Evolutionary conservation across 371 early-diverging fungal species (phyloP), one percentile per base, ranked within the genome.

Genomic region (Choanephora cucurbitarum): DNA sequence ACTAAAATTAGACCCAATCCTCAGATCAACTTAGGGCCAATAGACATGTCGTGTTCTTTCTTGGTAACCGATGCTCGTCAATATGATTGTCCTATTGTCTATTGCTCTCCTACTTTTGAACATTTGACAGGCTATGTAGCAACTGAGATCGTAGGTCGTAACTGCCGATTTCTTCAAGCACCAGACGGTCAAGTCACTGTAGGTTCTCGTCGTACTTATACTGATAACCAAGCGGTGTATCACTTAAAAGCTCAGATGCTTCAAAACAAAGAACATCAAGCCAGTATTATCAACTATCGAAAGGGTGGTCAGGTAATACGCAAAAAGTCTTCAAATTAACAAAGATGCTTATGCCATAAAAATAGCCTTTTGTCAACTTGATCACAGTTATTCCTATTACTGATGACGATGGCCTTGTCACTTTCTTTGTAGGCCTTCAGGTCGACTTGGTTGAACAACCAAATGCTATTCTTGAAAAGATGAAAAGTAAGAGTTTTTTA

Each of bases 371-470:
- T 74, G 82, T 88, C 59, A 89, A 88, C 60, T 67, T 87, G 18
- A 62, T 88, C 18, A 88, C 89, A 7, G 75, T 88, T 11, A 83
- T 91, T 31, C 88, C 90, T 0, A 71, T 89, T 11, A 67, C 65
- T 11, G 63, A 62, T 44, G 79, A 74, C 11, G 41, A 61, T 28
- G 70, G 72, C 5, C 76, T 82, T 18, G 66, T 85, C 13, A 67
- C 74, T 17, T 84, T 78, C 51, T 87, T 83, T 76, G 85, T 90
- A 46, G 91, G 87, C 10, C 77, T 90, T 47, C 89, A 88, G 63
- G 80, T 86, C 1, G 89, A 89, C 58, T 57, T 89, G 31, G 83
- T 88, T 2, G 85, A 84, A 39, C 88, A 88, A 53, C 87, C 89
- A 23, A 81, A 87, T 59, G 80, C 82, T 9, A 87, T 88, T 52